Conservation (phyloP, 305 asterid genomes). For the Rubia tinctorum region DNA sequence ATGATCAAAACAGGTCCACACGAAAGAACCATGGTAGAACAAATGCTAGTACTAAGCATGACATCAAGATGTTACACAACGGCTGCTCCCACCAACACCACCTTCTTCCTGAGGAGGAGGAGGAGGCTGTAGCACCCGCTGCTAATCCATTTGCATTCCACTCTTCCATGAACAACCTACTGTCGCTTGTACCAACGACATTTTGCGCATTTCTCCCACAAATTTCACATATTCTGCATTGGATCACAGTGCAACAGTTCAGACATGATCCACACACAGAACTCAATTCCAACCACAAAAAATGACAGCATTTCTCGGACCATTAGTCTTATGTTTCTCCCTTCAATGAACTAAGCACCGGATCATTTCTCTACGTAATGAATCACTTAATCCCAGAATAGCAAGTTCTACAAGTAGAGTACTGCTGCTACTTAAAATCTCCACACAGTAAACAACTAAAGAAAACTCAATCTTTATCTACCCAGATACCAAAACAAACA, state of each 20-base stretch:
- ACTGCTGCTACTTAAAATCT: too few species aligned
- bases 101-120: constrained; percentile 24
- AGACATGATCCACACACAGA: neutral
- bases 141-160: constrained; percentile 49
- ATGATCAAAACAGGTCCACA: constrained; percentile 34
- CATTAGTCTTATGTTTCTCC: too few species aligned
- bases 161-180: constrained; percentile 47
- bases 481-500: too few species aligned
- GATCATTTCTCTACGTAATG: neutral
- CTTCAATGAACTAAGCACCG: too few species aligned
- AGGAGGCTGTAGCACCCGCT: constrained; percentile 11
- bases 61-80: constrained; percentile 66
- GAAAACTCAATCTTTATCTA: neutral
- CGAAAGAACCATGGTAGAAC: constrained; percentile 77
- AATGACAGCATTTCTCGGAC: too few species aligned
- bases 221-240: constrained; percentile 65
- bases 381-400: neutral
- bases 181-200: constrained; percentile 36
- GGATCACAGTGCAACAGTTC: neutral
- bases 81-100: constrained; percentile 55
- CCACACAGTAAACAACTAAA: too few species aligned
- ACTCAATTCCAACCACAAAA: too few species aligned
- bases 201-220: constrained; percentile 61
- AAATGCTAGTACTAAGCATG: constrained; percentile 62
- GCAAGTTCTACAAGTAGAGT: neutral